Conservation (phyloP, 257 asterid species). For the Ocimum tenuiflorum region DNA sequence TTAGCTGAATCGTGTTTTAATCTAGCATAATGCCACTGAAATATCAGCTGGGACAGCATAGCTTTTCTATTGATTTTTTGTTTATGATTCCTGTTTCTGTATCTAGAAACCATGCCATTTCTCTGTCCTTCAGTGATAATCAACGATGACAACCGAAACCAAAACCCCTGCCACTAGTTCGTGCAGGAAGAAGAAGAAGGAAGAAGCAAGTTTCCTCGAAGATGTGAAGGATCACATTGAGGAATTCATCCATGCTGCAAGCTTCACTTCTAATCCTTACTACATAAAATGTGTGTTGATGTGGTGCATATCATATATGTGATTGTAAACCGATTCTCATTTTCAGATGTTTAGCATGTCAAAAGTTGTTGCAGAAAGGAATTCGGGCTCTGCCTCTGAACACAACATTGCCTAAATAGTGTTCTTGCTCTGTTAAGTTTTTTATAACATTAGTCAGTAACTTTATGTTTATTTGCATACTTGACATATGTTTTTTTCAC, state of each 20-base stretch:
- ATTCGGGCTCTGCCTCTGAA: slow-evolving; percentile 51
- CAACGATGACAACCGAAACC: slow-evolving; percentile 30
- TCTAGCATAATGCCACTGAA: neutral
- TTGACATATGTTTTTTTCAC: neutral
- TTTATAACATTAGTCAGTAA: no score
- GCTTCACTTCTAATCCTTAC: slow-evolving; percentile 23
- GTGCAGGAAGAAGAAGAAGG: slow-evolving; percentile 65
- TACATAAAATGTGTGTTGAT: neutral
- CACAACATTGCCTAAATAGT: slow-evolving; percentile 43
- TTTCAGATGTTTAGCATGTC: slow-evolving; percentile 80
- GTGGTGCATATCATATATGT: neutral
- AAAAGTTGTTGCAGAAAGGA: slow-evolving; percentile 54
- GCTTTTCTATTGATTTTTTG: neutral
- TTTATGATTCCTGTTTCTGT: neutral
- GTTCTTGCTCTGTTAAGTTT: neutral
- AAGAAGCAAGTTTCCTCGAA: slow-evolving; percentile 50
- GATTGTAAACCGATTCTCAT: neutral
- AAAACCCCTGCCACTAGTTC: slow-evolving; percentile 35
- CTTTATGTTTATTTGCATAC: neutral
- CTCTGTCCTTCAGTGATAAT: neutral
- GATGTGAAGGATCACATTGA: slow-evolving; percentile 70
- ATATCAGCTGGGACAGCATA: no score
- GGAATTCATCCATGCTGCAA: slow-evolving; percentile 63
- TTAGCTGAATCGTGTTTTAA: no score
- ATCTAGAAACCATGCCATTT: neutral